Percentiles rank a stretch among this genome's conserved stretches.
phyloP scores from a whole-genome alignment of 1,284 basidiomycete genomes.

The Phylloboletellus chloephorus region DNA sequence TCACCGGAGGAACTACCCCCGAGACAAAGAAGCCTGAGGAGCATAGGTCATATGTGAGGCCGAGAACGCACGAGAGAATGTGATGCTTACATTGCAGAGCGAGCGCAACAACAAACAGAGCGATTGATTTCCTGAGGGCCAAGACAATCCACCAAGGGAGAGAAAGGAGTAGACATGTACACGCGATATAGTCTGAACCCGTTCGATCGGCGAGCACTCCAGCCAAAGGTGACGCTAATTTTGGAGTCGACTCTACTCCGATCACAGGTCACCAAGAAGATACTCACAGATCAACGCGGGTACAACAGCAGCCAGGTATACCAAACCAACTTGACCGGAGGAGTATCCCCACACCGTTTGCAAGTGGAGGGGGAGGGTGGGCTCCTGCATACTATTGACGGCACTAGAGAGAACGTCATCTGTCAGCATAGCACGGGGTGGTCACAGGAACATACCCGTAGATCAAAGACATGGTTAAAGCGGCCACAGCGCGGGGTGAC shows the following conservation, averaged over 20 bases:
- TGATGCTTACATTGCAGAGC: conserved; percentile 48
- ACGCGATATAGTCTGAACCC: conserved; percentile 57
- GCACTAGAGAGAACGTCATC: conserved; percentile 36
- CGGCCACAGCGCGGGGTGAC: conserved; percentile 53
- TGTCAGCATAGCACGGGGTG: not conserved
- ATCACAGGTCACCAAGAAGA: not conserved
- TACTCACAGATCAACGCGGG: conserved; percentile 62
- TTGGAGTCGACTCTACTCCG: conserved; percentile 6
- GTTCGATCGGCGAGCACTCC: conserved; percentile 58
- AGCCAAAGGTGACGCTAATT: conserved; percentile 52
- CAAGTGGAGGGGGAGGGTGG: conserved; percentile 63
- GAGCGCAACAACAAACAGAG: conserved; percentile 57
- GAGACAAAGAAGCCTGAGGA: conserved; percentile 54
- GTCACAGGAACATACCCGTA: conserved; percentile 47
- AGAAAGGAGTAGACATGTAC: conserved; percentile 46
- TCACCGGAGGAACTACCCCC: conserved; percentile 54
- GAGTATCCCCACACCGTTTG: conserved; percentile 56
- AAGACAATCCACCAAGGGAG: conserved; percentile 67
- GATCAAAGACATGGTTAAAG: conserved; percentile 48
- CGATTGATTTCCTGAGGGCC: conserved; percentile 46
- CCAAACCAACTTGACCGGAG: conserved; percentile 59
- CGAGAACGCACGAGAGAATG: not conserved
- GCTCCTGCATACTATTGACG: conserved; percentile 51
- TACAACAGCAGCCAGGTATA: conserved; percentile 66
- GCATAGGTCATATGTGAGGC: conserved; percentile 5